These are phyloP conservation scores for Boletus tomentosulus DNA, from an alignment of 768 basidiomycete species.

Conservation along the genomic window DNA sequence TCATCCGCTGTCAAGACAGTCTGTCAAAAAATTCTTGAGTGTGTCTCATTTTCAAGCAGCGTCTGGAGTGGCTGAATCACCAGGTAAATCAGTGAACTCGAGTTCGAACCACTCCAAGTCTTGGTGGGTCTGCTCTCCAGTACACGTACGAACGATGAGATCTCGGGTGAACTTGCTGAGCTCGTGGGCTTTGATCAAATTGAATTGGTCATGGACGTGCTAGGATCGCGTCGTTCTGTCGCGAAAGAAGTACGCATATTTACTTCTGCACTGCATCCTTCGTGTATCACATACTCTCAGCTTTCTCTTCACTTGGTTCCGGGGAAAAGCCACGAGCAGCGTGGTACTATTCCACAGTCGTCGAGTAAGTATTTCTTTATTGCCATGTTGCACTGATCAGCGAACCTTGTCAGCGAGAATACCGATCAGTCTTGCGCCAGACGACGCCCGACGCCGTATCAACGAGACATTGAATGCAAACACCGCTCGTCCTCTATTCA, in stretches of 20 bases:
- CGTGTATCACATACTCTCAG: conserved; percentile 6
- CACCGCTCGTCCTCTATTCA: conserved; percentile 63
- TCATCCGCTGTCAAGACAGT: conserved; percentile 1
- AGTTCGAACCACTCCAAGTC: conserved; percentile 4
- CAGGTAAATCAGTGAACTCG: conserved; percentile 12
- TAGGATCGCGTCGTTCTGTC: conserved; percentile 50
- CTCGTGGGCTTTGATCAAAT: conserved; percentile 82
- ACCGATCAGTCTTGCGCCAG: conserved; percentile 33
- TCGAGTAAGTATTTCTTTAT: conserved; percentile 6
- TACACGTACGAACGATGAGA: conserved; percentile 55
- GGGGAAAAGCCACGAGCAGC: not conserved
- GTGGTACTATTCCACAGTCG: not conserved
- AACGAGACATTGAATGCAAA: conserved; percentile 57
- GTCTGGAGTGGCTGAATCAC: conserved; percentile 1
- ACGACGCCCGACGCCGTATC: conserved; percentile 58
- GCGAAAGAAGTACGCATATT: conserved; percentile 43
- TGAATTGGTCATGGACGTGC: conserved; percentile 68
- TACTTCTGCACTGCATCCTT: not conserved
- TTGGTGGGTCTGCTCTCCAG: conserved; percentile 44
- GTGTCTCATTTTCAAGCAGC: not conserved
- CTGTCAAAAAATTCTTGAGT: conserved; percentile 16
- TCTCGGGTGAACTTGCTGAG: conserved; percentile 76
- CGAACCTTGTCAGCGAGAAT: conserved; percentile 1
- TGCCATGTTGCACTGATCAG: not conserved
- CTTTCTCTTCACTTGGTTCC: conserved; percentile 10